A percentile compares a stretch with the other conserved stretches of the same genome.
Conservation (phyloP, 208 protist species). For the Trypanosoma scelopori region DNA sequence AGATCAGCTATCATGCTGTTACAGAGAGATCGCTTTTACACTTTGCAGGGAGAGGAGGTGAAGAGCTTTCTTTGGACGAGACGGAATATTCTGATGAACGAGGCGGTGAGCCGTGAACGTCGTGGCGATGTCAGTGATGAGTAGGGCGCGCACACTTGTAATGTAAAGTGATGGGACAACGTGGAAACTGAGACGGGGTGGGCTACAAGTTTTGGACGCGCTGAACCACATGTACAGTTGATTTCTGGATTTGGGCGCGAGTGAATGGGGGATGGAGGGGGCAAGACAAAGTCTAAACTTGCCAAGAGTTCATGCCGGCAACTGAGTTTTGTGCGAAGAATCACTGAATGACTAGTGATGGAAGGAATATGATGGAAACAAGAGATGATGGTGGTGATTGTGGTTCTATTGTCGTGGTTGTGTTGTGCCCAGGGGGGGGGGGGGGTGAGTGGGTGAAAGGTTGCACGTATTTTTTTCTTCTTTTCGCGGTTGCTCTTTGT, state of each 20-base stretch:
- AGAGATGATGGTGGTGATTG: not conserved
- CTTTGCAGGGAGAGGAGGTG: constrained; percentile 33
- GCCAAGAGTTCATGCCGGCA: not conserved
- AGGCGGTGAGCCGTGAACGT: constrained; percentile 14
- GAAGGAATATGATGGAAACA: too few relatives aligned
- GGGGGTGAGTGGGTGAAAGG: not conserved
- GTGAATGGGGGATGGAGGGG: too few relatives aligned
- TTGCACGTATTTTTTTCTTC: constrained; percentile 8
- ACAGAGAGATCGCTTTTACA: constrained; percentile 33
- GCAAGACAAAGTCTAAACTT: not conserved
- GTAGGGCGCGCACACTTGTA: constrained; percentile 1
- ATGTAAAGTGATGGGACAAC: constrained; percentile 8
- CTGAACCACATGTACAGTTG: too few relatives aligned
- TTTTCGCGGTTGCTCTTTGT: constrained; percentile 9
- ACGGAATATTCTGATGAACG: constrained; percentile 24
- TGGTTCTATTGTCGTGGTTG: not conserved
- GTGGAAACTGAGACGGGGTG: too few relatives aligned
- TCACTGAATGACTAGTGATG: too few relatives aligned
- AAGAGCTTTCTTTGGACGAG: constrained; percentile 29
- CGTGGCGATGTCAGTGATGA: not conserved
- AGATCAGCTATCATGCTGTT: constrained; percentile 31
- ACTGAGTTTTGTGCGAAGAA: not conserved
- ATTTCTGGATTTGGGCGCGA: too few relatives aligned
- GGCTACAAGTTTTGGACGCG: too few relatives aligned
- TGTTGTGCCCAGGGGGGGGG: not conserved